Base-by-base conservation (phyloP, 345 rosid genomes). In the Moringa oleifera region DNA sequence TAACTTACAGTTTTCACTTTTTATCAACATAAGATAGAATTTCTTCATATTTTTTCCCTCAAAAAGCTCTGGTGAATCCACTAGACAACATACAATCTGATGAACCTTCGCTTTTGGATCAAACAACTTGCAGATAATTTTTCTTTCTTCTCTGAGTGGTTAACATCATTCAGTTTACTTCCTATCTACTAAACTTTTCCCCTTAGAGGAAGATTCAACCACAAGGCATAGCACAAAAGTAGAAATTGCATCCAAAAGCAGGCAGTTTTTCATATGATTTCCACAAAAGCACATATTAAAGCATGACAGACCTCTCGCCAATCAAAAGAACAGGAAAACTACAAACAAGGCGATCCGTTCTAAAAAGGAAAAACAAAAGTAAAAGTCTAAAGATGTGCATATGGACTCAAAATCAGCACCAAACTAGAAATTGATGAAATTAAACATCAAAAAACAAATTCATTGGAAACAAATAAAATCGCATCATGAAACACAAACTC, bases 131-230 rank as follows among this genome's bases (percentile, higher is more conserved):
- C 11, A 20, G 22, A 58, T 57, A 53, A 37, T 54, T 25, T 12
- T 25, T 64, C 23, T 62, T 23, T 13, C 24, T 33, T 33, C 11
- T 33, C 37, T 2, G 24, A 53, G 20, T 31, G 45, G 18, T 12
- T 23, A 58, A 8, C 46, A 55, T 10, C 21, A 55, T 25, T 67
- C 75, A 45, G 68, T 75, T 33, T 61, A 61, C 68, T 36, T 67
- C 46, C 10, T 17, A 51, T 13, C 18, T 37, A 58, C 31, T 13
- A 51, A 51, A 68, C 24, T 33, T 21, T 19, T 24, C 23, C 47
- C 72, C 41, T 45, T 18, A 17, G 18, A 46, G 28, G 6, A 18
- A 71, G 51, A 23, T 33, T 18, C 11, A 22, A 62, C 25, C 4
- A 3, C 16, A 66, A 58, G 0, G 18, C 46, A 47, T 18, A 1